phyloP scores from a whole-genome alignment of 176 grass and related monocot genomes.

The Eleusine indica region DNA sequence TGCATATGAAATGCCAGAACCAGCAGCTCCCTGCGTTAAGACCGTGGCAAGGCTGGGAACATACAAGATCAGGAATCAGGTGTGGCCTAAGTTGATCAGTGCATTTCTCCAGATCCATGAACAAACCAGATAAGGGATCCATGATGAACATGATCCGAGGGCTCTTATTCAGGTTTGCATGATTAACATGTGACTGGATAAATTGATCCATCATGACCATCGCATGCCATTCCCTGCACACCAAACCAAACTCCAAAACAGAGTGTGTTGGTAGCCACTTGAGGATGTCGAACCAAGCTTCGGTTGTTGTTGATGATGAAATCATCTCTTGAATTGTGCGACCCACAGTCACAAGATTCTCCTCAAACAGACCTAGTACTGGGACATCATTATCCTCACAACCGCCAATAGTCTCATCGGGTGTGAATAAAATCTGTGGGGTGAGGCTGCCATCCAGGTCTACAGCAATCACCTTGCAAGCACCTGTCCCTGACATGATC shows the following conservation, averaged over 20 bases:
- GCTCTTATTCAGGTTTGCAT: constrained; percentile 30
- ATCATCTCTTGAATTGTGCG: constrained; percentile 1
- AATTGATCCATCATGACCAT: constrained; percentile 18
- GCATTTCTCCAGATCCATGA: neutral
- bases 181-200: constrained; percentile 25
- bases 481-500: constrained; percentile 30
- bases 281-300: constrained; percentile 37
- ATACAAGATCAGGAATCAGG: neutral
- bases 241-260: constrained; percentile 24
- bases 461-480: constrained; percentile 21
- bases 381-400: neutral
- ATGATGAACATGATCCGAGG: constrained; percentile 21
- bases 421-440: constrained; percentile 14
- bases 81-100: neutral
- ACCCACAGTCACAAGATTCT: constrained; percentile 27
- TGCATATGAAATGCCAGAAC: neutral
- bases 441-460: neutral
- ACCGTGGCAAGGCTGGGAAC: neutral
- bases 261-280: constrained; percentile 29
- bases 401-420: neutral
- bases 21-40: neutral
- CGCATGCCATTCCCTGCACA: constrained; percentile 22
- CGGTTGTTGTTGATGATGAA: neutral
- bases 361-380: constrained; percentile 5
- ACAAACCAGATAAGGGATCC: neutral